Percentiles rank a stretch among this genome's conserved stretches.
Conservation (phyloP, 371 early-diverging fungal species). For the Dentiscutata heterogama region DNA sequence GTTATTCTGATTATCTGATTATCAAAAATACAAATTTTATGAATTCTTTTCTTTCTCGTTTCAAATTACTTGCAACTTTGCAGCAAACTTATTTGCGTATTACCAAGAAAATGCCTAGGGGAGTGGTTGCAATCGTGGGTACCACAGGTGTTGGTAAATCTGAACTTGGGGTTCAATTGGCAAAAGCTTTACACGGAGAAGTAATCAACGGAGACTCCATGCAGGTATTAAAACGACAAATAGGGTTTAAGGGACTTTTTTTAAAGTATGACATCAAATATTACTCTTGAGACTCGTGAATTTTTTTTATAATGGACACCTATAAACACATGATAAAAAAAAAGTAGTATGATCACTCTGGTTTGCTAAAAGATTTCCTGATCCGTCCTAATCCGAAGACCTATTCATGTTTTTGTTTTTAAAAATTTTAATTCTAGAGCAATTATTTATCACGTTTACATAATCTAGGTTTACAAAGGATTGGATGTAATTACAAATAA, state of each 20-base stretch:
- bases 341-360: too few relatives aligned
- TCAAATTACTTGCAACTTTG: too few relatives aligned
- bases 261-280: not conserved
- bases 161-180: constrained; percentile 88
- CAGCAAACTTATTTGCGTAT: too few relatives aligned
- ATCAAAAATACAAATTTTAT: too few relatives aligned
- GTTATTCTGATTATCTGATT: too few relatives aligned
- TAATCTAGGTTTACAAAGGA: constrained; percentile 83
- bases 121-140: constrained; percentile 72
- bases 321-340: not conserved
- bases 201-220: constrained; percentile 96
- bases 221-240: constrained; percentile 74
- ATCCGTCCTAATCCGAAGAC: too few relatives aligned
- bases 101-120: constrained; percentile 49
- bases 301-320: not conserved
- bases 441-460: not conserved
- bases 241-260: not conserved
- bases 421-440: not conserved
- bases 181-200: constrained; percentile 86
- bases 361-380: too few relatives aligned
- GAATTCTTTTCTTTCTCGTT: too few relatives aligned
- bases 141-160: constrained; percentile 97
- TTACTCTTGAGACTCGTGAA: not conserved
- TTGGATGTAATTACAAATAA: constrained; percentile 96
- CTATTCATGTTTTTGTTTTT: too few relatives aligned